Conservation (phyloP, 805 yeast species). For the Metschnikowia reukaufii region DNA sequence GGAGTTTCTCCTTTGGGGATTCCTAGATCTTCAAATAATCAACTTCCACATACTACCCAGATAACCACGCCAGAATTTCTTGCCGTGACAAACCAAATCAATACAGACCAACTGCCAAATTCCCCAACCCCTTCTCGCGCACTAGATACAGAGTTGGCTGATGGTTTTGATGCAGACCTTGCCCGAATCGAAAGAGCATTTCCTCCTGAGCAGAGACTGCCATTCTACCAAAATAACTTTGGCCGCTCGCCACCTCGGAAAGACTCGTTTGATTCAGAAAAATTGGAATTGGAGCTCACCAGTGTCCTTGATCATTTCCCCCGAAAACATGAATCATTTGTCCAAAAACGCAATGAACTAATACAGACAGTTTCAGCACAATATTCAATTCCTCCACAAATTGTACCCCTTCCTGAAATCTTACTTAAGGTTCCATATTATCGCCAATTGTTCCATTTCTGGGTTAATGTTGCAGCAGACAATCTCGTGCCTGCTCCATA, state of each 20-base stretch:
- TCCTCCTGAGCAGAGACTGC: slow-evolving; percentile 10
- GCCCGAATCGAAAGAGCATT: slow-evolving; percentile 15
- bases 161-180: slow-evolving; percentile 11
- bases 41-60: neutral
- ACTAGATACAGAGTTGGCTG: neutral
- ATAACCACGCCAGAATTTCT: slow-evolving; percentile 3
- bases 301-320: neutral
- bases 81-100: neutral
- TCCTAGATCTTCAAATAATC: neutral
- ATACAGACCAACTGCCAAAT: too few species aligned
- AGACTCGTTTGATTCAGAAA: neutral
- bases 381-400: slow-evolving; percentile 31
- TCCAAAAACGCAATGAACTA: neutral
- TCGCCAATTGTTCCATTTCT: slow-evolving; percentile 62
- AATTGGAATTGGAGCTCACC: neutral
- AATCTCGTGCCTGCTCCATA: slow-evolving; percentile 67
- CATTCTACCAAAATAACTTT: slow-evolving; percentile 1
- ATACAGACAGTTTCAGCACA: neutral
- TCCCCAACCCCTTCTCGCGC: neutral
- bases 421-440: slow-evolving; percentile 59
- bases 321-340: neutral
- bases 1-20: neutral
- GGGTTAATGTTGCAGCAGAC: slow-evolving; percentile 58
- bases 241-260: slow-evolving; percentile 2
- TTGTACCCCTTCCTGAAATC: slow-evolving; percentile 55